These are phyloP conservation scores for Zalaria obscura DNA, from an alignment of 2,329 filamentous ascomycete genomes.

Conservation along the genomic window DNA sequence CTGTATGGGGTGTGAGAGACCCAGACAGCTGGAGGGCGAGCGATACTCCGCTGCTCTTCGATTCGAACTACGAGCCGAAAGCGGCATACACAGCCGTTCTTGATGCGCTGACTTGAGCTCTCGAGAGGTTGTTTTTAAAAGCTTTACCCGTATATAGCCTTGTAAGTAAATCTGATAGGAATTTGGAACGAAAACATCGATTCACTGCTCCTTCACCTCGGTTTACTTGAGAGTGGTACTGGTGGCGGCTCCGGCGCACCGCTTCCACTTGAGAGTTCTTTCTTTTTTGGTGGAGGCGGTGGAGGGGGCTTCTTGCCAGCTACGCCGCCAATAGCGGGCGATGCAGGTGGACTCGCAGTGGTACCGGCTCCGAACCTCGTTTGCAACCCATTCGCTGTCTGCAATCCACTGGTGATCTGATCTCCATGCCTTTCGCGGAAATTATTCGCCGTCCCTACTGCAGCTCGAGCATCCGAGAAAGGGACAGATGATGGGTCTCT, in stretches of 20 bases:
- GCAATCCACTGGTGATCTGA: background rate
- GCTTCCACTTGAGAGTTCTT: background rate
- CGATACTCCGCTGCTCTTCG: slow-evolving; percentile 26
- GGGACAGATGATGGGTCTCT: slow-evolving; percentile 49
- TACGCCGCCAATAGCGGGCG: background rate
- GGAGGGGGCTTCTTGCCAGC: background rate
- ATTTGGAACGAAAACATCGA: too few relatives aligned
- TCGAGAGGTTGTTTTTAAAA: too few relatives aligned
- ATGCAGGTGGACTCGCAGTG: background rate
- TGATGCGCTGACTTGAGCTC: slow-evolving; percentile 3
- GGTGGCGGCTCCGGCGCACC: too few relatives aligned
- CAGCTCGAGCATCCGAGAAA: slow-evolving; percentile 41
- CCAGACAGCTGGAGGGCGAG: slow-evolving; percentile 26
- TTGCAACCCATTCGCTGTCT: background rate
- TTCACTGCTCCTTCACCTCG: too few relatives aligned
- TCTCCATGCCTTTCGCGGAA: slow-evolving; percentile 59
- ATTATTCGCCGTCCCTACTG: slow-evolving; percentile 49
- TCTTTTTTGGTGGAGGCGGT: background rate
- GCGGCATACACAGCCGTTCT: slow-evolving; percentile 21
- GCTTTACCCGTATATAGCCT: too few relatives aligned
- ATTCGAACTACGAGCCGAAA: slow-evolving; percentile 27
- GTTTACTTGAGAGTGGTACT: too few relatives aligned
- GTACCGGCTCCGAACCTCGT: background rate
- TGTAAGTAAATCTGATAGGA: too few relatives aligned
- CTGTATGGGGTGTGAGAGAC: slow-evolving; percentile 42